phyloP scores from a whole-genome alignment of 345 rosid species.

The Firmiana major region DNA sequence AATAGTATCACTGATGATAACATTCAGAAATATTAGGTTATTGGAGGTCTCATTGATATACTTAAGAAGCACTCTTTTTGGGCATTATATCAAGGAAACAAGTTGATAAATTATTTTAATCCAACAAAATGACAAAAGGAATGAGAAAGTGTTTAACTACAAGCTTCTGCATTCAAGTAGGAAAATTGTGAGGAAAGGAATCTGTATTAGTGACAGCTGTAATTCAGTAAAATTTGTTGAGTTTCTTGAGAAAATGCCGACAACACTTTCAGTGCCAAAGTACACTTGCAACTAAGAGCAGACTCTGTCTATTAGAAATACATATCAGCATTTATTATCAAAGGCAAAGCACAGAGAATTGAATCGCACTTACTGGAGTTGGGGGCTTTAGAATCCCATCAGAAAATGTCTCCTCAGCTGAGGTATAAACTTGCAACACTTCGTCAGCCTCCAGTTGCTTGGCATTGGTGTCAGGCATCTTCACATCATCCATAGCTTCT shows the following conservation, averaged over 20 bases:
- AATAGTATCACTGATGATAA: background rate
- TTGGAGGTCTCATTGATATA: background rate
- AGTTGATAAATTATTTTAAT: background rate
- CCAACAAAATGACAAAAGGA: background rate
- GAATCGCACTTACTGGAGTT: constrained; percentile 1
- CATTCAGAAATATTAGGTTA: background rate
- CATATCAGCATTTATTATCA: background rate
- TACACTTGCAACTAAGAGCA: background rate
- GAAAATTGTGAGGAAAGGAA: background rate
- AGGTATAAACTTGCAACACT: background rate
- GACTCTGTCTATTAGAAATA: background rate
- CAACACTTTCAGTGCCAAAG: background rate
- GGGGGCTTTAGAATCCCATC: constrained; percentile 2
- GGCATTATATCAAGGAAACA: background rate
- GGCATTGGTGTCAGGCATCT: constrained; percentile 13
- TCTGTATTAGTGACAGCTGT: background rate
- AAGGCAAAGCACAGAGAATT: background rate
- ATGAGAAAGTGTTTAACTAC: background rate
- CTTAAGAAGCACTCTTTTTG: background rate
- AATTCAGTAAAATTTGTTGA: background rate
- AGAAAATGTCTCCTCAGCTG: background rate
- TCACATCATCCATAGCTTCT: constrained; percentile 5
- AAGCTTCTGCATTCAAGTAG: background rate
- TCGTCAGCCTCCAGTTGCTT: constrained; percentile 18
- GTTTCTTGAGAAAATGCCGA: background rate